Evolutionary conservation across 1,284 basidiomycete genomes (phyloP).

Genomic region (Agroathelia rolfsii): DNA sequence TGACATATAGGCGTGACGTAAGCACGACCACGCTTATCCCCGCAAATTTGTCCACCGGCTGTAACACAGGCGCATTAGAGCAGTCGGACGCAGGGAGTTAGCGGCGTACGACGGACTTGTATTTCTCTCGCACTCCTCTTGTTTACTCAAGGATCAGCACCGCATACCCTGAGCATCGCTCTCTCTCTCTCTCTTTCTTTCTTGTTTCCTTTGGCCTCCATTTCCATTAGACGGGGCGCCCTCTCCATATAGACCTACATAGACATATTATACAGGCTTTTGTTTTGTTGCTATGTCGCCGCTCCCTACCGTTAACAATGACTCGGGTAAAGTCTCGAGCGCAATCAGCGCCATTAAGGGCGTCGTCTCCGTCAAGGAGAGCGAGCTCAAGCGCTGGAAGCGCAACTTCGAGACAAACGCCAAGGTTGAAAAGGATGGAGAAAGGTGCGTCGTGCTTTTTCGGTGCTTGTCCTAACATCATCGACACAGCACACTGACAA

Average conservation of each 20-base stretch:
- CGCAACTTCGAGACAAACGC: conserved; percentile 79
- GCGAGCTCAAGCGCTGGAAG: conserved; percentile 79
- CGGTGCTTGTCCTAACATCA: conserved; percentile 16
- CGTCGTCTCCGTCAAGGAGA: conserved; percentile 68
- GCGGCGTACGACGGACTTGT: too few species aligned
- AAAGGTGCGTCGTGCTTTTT: conserved; percentile 57
- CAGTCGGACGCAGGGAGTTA: too few species aligned
- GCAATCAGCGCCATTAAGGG: conserved; percentile 44
- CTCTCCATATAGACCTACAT: too few species aligned
- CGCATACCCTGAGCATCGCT: conserved; percentile 11
- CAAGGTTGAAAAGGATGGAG: conserved; percentile 56
- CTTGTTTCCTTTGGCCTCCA: too few species aligned
- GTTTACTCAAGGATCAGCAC: conserved; percentile 13
- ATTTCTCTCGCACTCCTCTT: too few species aligned
- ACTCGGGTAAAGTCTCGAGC: conserved; percentile 27
- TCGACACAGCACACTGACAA: too few species aligned
- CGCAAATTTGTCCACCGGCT: too few species aligned
- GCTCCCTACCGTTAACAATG: conserved; percentile 40
- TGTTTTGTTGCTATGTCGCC: conserved; percentile 20
- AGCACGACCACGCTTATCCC: too few species aligned
- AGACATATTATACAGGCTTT: too few species aligned
- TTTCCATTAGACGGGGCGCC: too few species aligned
- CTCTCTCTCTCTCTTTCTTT: conserved; percentile 12
- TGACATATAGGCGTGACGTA: too few species aligned
- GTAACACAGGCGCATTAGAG: too few species aligned